Percentiles rank a stretch among this genome's conserved stretches.
Evolutionary conservation across 179 eudicot genomes (phyloP).

Genomic region (Spinacia oleracea): DNA sequence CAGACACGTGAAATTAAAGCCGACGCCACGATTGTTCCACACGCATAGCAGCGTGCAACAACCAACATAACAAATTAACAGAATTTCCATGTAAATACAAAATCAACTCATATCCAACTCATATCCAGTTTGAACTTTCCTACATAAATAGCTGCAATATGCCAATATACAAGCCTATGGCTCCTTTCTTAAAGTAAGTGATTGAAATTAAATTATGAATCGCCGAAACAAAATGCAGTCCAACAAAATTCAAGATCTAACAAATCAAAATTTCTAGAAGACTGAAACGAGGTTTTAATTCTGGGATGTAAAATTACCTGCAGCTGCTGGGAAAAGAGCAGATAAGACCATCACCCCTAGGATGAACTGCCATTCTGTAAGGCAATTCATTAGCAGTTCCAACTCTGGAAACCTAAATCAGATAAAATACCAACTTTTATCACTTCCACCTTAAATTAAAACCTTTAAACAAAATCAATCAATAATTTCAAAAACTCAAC

Average conservation of each 20-base stretch:
- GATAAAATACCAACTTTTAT: not conserved
- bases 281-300: no score
- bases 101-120: not conserved
- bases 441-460: not conserved
- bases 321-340: slow-evolving; percentile 69
- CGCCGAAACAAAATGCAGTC: no score
- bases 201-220: not conserved
- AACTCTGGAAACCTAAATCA: slow-evolving; percentile 53
- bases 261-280: not conserved
- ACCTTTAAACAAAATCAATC: not conserved
- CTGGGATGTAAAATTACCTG: slow-evolving; percentile 46
- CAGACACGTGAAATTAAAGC: not conserved
- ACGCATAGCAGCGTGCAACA: not conserved
- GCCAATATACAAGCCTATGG: not conserved
- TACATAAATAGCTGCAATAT: not conserved
- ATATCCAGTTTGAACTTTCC: not conserved
- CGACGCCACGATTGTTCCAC: not conserved
- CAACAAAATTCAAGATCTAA: not conserved
- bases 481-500: not conserved
- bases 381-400: slow-evolving; percentile 79
- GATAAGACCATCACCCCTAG: slow-evolving; percentile 76
- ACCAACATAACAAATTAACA: no score
- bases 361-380: slow-evolving; percentile 93
- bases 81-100: not conserved
- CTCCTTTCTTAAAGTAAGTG: no score